Conservation (phyloP, 2,329 filamentous ascomycete genomes). For the Aspergillus vadensis region DNA sequence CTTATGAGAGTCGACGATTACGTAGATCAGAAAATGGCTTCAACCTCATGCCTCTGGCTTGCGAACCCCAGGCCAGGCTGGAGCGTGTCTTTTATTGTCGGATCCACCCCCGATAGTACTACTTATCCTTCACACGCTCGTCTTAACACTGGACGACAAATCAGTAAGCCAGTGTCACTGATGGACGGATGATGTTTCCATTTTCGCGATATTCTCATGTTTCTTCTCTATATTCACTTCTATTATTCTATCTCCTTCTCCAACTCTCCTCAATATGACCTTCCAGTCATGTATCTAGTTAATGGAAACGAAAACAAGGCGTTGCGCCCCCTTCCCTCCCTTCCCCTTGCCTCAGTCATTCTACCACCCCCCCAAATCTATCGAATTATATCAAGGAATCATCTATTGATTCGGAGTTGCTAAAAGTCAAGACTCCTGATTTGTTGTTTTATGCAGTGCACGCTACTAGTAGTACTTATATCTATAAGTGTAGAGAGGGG, state of each 20-base stretch:
- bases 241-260: constrained; percentile 22
- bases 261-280: constrained; percentile 22
- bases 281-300: constrained; percentile 32
- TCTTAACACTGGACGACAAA: constrained; percentile 7
- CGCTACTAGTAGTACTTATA: too few relatives aligned
- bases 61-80: not conserved
- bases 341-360: not conserved
- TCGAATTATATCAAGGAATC: too few relatives aligned
- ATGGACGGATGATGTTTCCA: constrained; percentile 20
- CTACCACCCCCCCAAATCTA: not conserved
- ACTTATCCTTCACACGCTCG: not conserved
- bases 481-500: too few relatives aligned
- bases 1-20: constrained; percentile 1
- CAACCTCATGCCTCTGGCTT: not conserved
- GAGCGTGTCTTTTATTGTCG: not conserved
- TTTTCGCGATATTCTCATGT: constrained; percentile 1
- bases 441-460: too few relatives aligned
- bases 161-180: constrained; percentile 11
- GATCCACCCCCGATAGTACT: not conserved
- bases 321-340: not conserved
- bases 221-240: not conserved
- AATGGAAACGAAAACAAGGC: constrained; percentile 30
- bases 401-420: too few relatives aligned
- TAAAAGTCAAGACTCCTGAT: too few relatives aligned
- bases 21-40: not conserved